Base-by-base conservation (phyloP, 163 green algal species). In the Volvox carteri region DNA sequence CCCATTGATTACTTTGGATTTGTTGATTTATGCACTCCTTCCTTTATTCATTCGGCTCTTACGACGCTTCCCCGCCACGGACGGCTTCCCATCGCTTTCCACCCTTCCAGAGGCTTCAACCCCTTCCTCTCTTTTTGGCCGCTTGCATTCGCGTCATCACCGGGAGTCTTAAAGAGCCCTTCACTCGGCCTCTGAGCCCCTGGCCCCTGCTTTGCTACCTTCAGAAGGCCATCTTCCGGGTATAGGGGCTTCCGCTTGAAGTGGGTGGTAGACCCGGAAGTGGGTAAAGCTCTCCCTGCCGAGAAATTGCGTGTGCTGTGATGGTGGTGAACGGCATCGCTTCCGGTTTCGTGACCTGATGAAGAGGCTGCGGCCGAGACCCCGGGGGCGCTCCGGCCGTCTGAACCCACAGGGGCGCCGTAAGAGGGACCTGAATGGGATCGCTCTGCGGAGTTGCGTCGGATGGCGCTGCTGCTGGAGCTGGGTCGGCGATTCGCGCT, bases 211-310 rank as follows among this genome's bases (percentile, higher is more conserved):
- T n/a, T n/a, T n/a, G n/a, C n/a, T 46, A 88, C 83, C 83, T 88
- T 81, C 23, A 88, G 83, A 1, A 50, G 68, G 18, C 83, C 83
- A 0, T 81, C 44, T 28, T 88, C 83, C 35, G 83, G 83, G 50
- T 88, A 88, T 37, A 88, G 50, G 1, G 83, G 83, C 21, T 88
- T 88, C 6, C 83, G 83, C 41, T 46, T 46, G 4, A 80, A 9
- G 28, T 75, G 73, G 23, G 5, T 60, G 18, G 39, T 23, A 8
- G 30, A 37, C 14, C 70, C 28, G 70, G 37, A n/a, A 11, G 30
- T 37, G 5, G 19, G 67, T 37, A 65, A 12, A 1, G 33, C 33
- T 39, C 70, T 62, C 73, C 42, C 73, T n/a, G 73, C 42, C 2
- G 73, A 80, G 42, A 80, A 60, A 28, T 25, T 80, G 73, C 73